Evolutionary conservation across 257 asterid species (phyloP).

Genomic region (Solanum appendiculatum): DNA sequence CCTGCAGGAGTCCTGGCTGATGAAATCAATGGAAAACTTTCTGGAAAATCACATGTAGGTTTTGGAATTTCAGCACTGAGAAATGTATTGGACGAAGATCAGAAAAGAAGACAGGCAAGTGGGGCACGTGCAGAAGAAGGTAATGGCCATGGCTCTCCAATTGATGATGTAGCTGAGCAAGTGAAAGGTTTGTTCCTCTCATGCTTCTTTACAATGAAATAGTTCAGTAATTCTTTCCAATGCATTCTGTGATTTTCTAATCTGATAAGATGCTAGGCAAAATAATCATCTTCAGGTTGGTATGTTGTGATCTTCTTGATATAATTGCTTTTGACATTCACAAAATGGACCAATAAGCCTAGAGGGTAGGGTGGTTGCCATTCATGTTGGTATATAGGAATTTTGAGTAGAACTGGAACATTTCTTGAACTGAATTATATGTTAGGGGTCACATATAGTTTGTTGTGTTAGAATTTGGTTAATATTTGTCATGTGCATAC

Average conservation of each 20-base stretch:
- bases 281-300: neutral
- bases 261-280: neutral
- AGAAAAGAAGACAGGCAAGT: slow-evolving; percentile 27
- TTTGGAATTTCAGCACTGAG: slow-evolving; percentile 46
- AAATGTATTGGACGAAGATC: slow-evolving; percentile 47
- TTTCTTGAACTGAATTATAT: neutral
- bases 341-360: neutral
- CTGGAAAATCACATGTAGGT: slow-evolving; percentile 41
- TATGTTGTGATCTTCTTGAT: neutral
- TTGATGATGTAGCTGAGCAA: slow-evolving; percentile 25
- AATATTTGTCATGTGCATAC: neutral
- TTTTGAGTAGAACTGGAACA: neutral
- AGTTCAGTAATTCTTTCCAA: neutral
- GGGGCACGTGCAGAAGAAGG: slow-evolving; percentile 38
- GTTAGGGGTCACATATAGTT: neutral
- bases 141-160: slow-evolving; percentile 17
- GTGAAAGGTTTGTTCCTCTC: slow-evolving; percentile 41
- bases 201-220: neutral
- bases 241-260: neutral
- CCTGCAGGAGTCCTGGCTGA: slow-evolving; percentile 77
- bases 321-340: neutral
- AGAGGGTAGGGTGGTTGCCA: neutral
- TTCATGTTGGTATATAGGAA: neutral
- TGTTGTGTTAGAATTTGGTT: neutral
- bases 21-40: slow-evolving; percentile 64